phyloP scores from a whole-genome alignment of 441 rosid species.

The Adansonia gregorii region DNA sequence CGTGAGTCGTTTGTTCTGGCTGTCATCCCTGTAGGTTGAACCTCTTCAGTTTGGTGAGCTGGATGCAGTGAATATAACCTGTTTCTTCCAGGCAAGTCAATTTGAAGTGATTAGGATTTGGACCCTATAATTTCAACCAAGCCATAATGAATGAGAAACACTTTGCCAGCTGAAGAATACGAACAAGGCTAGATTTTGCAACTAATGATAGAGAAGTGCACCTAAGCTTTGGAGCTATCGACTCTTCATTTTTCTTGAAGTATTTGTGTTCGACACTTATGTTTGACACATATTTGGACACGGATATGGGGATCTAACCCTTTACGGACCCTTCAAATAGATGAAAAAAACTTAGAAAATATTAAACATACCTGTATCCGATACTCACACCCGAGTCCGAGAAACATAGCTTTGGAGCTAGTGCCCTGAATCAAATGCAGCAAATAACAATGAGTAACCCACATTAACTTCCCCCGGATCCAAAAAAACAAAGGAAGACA shows the following conservation, averaged over 20 bases:
- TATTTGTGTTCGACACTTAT: too few species aligned
- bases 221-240: neutral
- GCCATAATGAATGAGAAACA: neutral
- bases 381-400: too few species aligned
- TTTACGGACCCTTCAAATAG: too few species aligned
- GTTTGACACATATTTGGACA: too few species aligned
- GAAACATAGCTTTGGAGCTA: neutral
- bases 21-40: slow-evolving; percentile 37
- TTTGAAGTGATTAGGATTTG: neutral
- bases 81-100: neutral
- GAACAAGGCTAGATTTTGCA: neutral
- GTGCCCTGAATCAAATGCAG: neutral
- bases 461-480: too few species aligned
- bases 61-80: neutral
- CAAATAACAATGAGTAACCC: neutral
- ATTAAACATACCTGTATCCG: too few species aligned
- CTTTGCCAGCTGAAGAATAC: neutral
- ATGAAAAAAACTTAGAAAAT: too few species aligned
- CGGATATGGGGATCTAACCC: too few species aligned
- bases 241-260: too few species aligned
- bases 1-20: slow-evolving; percentile 43
- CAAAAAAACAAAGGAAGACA: too few species aligned
- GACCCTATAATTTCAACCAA: neutral
- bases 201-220: neutral
- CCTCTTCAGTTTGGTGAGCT: neutral